Evolutionary conservation across 768 basidiomycete genomes (phyloP), one percentile per base, ranked within the genome.

Genomic region (Terana coerulea): DNA sequence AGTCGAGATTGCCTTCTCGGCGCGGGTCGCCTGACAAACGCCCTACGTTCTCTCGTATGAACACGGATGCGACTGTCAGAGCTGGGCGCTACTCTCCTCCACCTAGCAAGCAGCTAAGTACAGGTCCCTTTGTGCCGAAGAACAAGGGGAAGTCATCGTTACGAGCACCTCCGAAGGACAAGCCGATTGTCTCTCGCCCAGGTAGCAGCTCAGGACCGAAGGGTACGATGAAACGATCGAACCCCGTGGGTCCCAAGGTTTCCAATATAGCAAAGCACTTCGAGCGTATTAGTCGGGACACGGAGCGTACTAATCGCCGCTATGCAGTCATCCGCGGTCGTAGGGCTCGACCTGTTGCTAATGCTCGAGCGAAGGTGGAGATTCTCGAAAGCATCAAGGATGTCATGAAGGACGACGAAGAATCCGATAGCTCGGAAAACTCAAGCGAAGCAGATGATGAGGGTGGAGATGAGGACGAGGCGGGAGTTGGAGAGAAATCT

Each of bases 231-330:
- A 80, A 86, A 45, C 73, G 82, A 21, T 72, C 78, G 6, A 63
- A 75, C 3, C 64, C 71, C 30, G 70, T 76, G 6, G 83, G 82
- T 14, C 77, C 69, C 49, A 91, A 90, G 63, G 95, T 98, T 7
- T 84, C 88, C 0, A 91, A 85, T 49, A 91, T 97, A 12, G 81
- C 94, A 9, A 84, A 88, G 58, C 91, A 97, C 56, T 98, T 91
- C 66, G 94, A 97, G 67, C 82, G 89, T 14, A 78, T 97, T 28
- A 80, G 75, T 49, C 79, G 81, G 39, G 91, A 93, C 33, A 79
- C 70, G 6, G 88, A 91, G 61, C 81, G 81, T 31, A 78, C 83
- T 2, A 92, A 82, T 61, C 79, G 84, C 49, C 81, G 88, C 21
- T 90, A 95, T 61, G 80, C 85, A n/a, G 81, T 93, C 48, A 89